Conservation (phyloP, 2,329 filamentous ascomycete genomes). For the Alternaria panax region DNA sequence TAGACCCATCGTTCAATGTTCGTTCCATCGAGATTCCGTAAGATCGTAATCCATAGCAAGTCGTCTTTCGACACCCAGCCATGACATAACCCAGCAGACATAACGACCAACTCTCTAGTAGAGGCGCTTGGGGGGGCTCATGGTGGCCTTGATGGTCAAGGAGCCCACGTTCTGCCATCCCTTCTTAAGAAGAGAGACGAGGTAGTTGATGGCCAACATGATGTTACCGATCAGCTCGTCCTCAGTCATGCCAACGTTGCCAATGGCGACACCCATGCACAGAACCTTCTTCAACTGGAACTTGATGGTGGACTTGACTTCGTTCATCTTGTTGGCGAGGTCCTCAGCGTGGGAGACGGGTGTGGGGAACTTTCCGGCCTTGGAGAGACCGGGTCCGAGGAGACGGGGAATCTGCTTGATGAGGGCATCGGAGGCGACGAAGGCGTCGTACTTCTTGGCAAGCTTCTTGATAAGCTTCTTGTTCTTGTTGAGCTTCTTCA, state of each 20-base stretch:
- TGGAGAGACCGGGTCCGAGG: slow-evolving; percentile 70
- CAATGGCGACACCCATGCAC: slow-evolving; percentile 99
- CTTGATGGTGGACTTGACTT: slow-evolving; percentile 99
- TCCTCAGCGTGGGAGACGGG: slow-evolving; percentile 97
- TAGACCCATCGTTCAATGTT: slow-evolving; percentile 30
- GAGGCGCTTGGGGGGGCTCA: slow-evolving; percentile 97
- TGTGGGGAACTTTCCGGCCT: slow-evolving; percentile 99
- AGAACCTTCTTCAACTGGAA: slow-evolving; percentile 99
- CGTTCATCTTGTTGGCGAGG: slow-evolving; percentile 92
- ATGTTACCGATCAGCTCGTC: slow-evolving; percentile 98
- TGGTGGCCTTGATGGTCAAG: slow-evolving; percentile 99
- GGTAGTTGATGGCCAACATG: slow-evolving; percentile 99
- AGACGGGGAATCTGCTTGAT: slow-evolving; percentile 99
- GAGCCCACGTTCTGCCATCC: slow-evolving; percentile 99
- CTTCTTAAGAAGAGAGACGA: slow-evolving; percentile 99
- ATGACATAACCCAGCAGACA: slow-evolving; percentile 25
- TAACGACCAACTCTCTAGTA: slow-evolving; percentile 70
- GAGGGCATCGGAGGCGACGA: slow-evolving; percentile 93
- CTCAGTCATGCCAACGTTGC: slow-evolving; percentile 96
- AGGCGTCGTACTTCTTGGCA: slow-evolving; percentile 99
- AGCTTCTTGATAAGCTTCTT: slow-evolving; percentile 99
- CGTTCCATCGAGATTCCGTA: slow-evolving; percentile 29
- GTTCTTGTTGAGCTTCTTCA: slow-evolving; percentile 99
- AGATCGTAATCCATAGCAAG: slow-evolving; percentile 26
- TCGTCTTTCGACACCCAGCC: slow-evolving; percentile 27